Conservation (phyloP, 1,139 yeast species). For the Hemisphaericaspora subhashii region DNA sequence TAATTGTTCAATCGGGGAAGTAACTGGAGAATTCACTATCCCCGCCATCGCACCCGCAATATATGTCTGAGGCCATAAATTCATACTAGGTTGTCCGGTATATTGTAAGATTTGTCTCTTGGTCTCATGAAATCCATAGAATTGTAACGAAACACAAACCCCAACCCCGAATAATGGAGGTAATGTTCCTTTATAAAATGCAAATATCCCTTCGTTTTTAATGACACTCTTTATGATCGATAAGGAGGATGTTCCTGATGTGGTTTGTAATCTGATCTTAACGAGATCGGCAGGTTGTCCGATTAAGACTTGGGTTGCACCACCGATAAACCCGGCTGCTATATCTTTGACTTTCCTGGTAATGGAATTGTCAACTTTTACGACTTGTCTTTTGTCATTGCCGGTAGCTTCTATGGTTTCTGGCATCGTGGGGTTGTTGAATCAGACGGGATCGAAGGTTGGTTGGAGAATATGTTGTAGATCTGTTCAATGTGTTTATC, state of each 20-base stretch:
- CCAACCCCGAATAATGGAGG: constrained; percentile 61
- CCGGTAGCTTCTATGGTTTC: constrained; percentile 9
- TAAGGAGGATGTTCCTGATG: constrained; percentile 38
- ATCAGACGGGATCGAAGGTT: no score
- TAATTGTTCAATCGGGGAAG: constrained; percentile 75
- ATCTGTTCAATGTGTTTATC: no score
- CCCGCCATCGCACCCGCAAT: constrained; percentile 79
- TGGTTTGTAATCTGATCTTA: constrained; percentile 63
- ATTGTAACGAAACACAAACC: constrained; percentile 71
- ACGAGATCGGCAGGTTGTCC: constrained; percentile 77
- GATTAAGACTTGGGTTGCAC: constrained; percentile 69
- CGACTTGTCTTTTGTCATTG: neutral
- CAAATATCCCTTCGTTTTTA: constrained; percentile 59
- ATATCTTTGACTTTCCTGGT: constrained; percentile 62
- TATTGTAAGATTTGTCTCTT: constrained; percentile 54
- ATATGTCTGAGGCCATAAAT: constrained; percentile 63
- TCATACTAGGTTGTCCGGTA: constrained; percentile 33
- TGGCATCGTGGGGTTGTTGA: constrained; percentile 1
- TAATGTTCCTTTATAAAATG: constrained; percentile 55
- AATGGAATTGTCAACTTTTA: constrained; percentile 47
- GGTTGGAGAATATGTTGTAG: no score
- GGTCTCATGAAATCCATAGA: constrained; percentile 77
- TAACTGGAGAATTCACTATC: constrained; percentile 67
- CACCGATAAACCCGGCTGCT: constrained; percentile 51
- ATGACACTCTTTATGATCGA: constrained; percentile 56